Conservation (phyloP, 768 basidiomycete species). For the Leccinum fibrillosum region DNA sequence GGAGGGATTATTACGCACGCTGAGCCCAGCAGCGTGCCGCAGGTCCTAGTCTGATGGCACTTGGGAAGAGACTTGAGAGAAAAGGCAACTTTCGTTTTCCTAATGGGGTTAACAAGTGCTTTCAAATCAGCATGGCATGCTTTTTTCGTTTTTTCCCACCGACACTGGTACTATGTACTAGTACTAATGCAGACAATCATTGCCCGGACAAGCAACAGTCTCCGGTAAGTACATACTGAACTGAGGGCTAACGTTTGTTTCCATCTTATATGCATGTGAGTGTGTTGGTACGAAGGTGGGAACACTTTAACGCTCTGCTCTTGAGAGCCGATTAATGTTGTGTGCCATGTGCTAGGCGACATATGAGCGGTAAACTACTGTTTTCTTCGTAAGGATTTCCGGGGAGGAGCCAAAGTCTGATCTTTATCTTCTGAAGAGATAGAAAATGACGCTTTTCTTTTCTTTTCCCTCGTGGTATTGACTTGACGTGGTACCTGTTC, state of each 20-base stretch:
- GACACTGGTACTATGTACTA: no score
- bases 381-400: conserved; percentile 21
- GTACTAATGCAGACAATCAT: neutral
- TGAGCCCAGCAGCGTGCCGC: conserved; percentile 23
- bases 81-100: conserved; percentile 6
- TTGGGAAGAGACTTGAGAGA: conserved; percentile 32
- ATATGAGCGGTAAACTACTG: neutral
- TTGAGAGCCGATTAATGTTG: neutral
- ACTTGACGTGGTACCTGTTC: neutral
- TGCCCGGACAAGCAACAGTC: neutral
- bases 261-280: neutral
- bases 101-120: neutral
- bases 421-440: conserved; percentile 3
- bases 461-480: conserved; percentile 11
- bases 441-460: conserved; percentile 20
- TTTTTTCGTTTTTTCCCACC: neutral
- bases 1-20: conserved; percentile 20
- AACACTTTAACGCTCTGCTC: neutral
- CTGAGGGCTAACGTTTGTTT: neutral
- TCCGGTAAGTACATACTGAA: neutral
- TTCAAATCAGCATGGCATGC: neutral
- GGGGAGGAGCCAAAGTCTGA: conserved; percentile 9
- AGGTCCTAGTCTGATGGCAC: conserved; percentile 12
- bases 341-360: neutral
- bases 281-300: neutral